phyloP scores from a whole-genome alignment of 2,329 filamentous ascomycete genomes.

The Lanzia echinophila region DNA sequence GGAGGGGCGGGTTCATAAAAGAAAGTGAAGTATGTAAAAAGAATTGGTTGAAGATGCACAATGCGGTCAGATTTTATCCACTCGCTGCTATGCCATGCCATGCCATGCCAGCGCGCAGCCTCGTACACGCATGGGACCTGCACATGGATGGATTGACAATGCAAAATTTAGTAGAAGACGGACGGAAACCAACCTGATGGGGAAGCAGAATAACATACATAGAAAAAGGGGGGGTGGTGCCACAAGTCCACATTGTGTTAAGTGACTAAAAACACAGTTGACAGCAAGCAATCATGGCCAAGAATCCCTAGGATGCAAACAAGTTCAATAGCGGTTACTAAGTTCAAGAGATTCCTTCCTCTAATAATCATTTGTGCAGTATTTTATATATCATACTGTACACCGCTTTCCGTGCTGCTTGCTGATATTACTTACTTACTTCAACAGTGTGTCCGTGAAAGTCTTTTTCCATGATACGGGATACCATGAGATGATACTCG shows the following conservation, averaged over 20 bases:
- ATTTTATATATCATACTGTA: background rate
- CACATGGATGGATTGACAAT: conserved; percentile 2
- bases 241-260: background rate
- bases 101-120: conserved; percentile 1
- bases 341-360: background rate
- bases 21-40: background rate
- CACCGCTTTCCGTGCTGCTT: background rate
- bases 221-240: conserved; percentile 6
- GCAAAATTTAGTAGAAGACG: conserved; percentile 1
- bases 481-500: too few species aligned
- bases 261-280: background rate
- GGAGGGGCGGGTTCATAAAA: conserved; percentile 1
- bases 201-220: conserved; percentile 3
- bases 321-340: conserved; percentile 1
- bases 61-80: conserved; percentile 8
- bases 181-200: conserved; percentile 10
- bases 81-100: background rate
- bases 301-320: conserved; percentile 3
- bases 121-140: conserved; percentile 8
- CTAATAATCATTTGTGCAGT: background rate
- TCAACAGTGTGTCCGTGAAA: background rate
- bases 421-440: background rate
- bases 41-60: conserved; percentile 10
- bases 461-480: background rate
- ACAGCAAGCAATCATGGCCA: conserved; percentile 6